Conservation (phyloP, 805 yeast genomes). For the Hanseniaspora thailandica region DNA sequence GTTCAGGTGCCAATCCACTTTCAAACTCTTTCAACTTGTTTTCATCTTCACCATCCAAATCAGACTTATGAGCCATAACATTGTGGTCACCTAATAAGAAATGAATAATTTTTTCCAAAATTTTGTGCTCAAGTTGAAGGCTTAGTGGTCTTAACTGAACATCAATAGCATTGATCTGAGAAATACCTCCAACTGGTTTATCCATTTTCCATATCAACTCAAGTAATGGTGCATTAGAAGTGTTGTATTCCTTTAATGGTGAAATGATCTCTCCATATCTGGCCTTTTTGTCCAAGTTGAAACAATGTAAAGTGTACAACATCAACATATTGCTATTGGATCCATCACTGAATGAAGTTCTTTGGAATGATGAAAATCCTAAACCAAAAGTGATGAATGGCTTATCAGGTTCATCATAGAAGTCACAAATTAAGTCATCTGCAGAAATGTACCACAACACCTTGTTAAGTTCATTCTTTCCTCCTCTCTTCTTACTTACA, state of each 20-base stretch:
- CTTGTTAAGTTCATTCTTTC: slow-evolving; percentile 18
- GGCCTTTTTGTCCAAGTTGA: slow-evolving; percentile 38
- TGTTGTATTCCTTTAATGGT: slow-evolving; percentile 26
- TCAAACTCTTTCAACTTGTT: background rate
- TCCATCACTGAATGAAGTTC: slow-evolving; percentile 44
- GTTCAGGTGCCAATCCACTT: background rate
- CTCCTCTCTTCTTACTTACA: slow-evolving; percentile 19
- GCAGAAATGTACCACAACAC: slow-evolving; percentile 41
- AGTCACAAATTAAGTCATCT: slow-evolving; percentile 48
- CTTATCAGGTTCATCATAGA: slow-evolving; percentile 36
- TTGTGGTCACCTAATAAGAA: slow-evolving; percentile 31
- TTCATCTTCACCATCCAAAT: background rate
- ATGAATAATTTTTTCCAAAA: slow-evolving; percentile 39
- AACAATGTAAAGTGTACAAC: slow-evolving; percentile 39
- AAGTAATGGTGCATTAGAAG: slow-evolving; percentile 27
- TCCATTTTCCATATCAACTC: slow-evolving; percentile 43
- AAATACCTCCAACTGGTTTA: slow-evolving; percentile 55
- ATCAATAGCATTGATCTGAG: slow-evolving; percentile 40
- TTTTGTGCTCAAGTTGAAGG: slow-evolving; percentile 44
- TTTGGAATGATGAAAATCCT: slow-evolving; percentile 35
- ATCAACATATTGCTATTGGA: slow-evolving; percentile 39
- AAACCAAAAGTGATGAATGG: slow-evolving; percentile 46
- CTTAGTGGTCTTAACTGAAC: slow-evolving; percentile 42
- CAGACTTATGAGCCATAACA: too few relatives aligned
- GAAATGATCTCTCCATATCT: slow-evolving; percentile 43